A percentile compares a stretch with the other conserved stretches of the same genome.
phyloP scores from a whole-genome alignment of 345 rosid genomes.

The Cochlearia excelsa region DNA sequence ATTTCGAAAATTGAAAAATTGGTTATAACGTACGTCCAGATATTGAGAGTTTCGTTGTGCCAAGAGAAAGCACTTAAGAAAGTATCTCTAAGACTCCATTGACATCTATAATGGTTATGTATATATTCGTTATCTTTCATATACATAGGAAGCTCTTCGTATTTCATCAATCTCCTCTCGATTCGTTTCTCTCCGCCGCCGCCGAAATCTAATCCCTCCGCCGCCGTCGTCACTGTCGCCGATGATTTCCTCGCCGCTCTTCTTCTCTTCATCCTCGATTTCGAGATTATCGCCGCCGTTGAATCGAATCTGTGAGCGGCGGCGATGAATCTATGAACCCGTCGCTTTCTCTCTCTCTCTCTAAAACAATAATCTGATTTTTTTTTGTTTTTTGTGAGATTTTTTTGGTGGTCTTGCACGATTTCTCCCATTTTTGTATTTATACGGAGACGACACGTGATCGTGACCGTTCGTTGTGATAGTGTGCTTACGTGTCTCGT shows the following conservation, averaged over 20 bases:
- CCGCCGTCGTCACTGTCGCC: conserved; percentile 20
- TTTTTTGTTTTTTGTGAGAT: no score
- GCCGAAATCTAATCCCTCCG: conserved; percentile 22
- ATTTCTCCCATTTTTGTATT: no score
- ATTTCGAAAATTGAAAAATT: no score
- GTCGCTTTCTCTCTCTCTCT: no score
- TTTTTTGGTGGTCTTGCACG: no score
- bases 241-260: conserved; percentile 17
- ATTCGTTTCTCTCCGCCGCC: conserved; percentile 17
- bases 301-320: no score
- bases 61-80: conserved; percentile 69
- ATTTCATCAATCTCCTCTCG: conserved; percentile 59
- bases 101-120: conserved; percentile 81
- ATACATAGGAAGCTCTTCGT: conserved; percentile 73
- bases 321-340: no score
- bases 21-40: conserved; percentile 74
- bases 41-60: conserved; percentile 95
- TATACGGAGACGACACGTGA: no score
- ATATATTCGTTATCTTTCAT: conserved; percentile 84
- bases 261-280: conserved; percentile 28
- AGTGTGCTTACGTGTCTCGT: no score
- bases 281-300: no score
- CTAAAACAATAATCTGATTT: no score
- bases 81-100: conserved; percentile 80
- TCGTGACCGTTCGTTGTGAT: no score